Conservation (phyloP, 305 asterid genomes). For the Fraxinus xanthoxyloides region DNA sequence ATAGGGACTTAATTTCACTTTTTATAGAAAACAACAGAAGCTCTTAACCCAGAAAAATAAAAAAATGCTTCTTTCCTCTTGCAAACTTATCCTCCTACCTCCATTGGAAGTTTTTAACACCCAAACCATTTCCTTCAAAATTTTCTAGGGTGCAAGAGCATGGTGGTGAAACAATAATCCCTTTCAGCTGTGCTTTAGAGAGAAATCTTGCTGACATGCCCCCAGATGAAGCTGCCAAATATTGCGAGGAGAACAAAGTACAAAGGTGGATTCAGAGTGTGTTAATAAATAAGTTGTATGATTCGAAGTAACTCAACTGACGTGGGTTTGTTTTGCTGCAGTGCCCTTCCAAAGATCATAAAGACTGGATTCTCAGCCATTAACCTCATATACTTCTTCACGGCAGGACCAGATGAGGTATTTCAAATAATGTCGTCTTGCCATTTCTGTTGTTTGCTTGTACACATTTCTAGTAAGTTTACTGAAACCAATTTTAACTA, state of each 20-base stretch:
- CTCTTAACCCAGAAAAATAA: background rate
- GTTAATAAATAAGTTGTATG: slow-evolving; percentile 1
- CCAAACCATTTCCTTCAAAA: slow-evolving; percentile 4
- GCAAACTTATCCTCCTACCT: slow-evolving; percentile 1
- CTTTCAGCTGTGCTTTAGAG: slow-evolving; percentile 91
- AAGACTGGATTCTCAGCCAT: slow-evolving; percentile 98
- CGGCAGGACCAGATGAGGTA: slow-evolving; percentile 99
- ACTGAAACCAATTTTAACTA: background rate
- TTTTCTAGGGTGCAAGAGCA: slow-evolving; percentile 95
- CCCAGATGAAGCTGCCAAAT: slow-evolving; percentile 83
- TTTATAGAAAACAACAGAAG: background rate
- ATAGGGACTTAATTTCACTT: background rate
- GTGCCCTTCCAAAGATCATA: slow-evolving; percentile 89
- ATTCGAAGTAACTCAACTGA: slow-evolving; percentile 24
- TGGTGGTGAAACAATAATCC: slow-evolving; percentile 87
- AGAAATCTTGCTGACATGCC: slow-evolving; percentile 78
- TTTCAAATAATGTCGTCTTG: background rate
- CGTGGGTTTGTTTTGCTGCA: slow-evolving; percentile 34
- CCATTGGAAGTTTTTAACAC: background rate
- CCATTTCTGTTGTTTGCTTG: background rate
- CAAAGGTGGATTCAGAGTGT: slow-evolving; percentile 61
- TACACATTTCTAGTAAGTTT: background rate
- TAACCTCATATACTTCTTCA: slow-evolving; percentile 94
- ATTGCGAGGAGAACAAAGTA: slow-evolving; percentile 91
- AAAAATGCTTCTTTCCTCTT: background rate